phyloP scores from a whole-genome alignment of 306 rosid species.

The Glycine soja region DNA sequence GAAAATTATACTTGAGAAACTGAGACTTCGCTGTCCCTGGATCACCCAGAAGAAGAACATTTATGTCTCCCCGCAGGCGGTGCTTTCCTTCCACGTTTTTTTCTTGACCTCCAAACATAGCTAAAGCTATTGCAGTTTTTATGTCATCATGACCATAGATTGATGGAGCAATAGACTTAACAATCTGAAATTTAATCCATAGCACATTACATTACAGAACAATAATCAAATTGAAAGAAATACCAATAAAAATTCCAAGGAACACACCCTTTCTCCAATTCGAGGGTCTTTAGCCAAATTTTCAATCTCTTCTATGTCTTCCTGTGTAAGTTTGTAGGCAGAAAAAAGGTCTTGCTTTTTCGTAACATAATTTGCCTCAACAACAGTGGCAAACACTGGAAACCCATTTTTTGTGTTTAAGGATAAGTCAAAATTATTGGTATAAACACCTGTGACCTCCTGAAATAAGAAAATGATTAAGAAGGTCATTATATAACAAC shows the following conservation, averaged over 20 bases:
- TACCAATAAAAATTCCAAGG: background rate
- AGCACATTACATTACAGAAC: conserved; percentile 7
- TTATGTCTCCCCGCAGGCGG: conserved; percentile 88
- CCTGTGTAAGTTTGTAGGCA: conserved; percentile 94
- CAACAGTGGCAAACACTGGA: conserved; percentile 98
- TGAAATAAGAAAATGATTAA: conserved; percentile 51
- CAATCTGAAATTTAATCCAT: conserved; percentile 60
- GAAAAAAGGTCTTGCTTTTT: conserved; percentile 98
- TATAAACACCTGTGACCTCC: conserved; percentile 97
- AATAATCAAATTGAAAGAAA: conserved; percentile 14
- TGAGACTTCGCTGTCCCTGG: conserved; percentile 99
- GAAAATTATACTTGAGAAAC: conserved; percentile 86
- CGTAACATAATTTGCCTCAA: conserved; percentile 89
- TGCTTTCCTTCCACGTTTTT: conserved; percentile 94
- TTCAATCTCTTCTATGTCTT: conserved; percentile 89
- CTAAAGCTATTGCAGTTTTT: conserved; percentile 94
- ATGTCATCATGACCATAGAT: conserved; percentile 96
- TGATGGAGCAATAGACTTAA: conserved; percentile 97
- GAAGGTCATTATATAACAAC: conserved; percentile 40
- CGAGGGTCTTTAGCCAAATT: conserved; percentile 88
- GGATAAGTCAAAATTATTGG: conserved; percentile 93
- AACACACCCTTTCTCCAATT: conserved; percentile 94
- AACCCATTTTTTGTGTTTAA: conserved; percentile 97
- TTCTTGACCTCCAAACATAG: conserved; percentile 99
- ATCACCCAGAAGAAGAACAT: conserved; percentile 95